Evolutionary conservation across 176 grass and related monocot genomes (phyloP).

Genomic region (Oryza punctata): DNA sequence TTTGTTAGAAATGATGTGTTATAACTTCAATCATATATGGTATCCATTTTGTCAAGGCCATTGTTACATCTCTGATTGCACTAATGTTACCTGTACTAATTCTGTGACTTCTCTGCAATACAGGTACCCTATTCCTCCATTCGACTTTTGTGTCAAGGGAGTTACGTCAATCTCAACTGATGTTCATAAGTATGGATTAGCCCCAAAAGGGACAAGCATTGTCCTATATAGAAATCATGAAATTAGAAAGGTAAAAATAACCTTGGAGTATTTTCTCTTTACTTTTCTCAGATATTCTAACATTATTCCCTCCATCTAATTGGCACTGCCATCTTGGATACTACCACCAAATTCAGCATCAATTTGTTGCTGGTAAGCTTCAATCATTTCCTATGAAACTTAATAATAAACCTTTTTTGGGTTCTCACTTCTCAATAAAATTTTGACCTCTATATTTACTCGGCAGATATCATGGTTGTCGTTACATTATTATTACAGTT

Average conservation of each 20-base stretch:
- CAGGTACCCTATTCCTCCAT: conserved; percentile 88
- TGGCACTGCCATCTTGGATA: conserved; percentile 42
- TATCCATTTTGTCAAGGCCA: not conserved
- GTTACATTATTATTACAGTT: not conserved
- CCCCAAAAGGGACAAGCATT: conserved; percentile 90
- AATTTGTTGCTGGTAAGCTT: conserved; percentile 96
- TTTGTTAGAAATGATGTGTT: not conserved
- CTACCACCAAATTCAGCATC: conserved; percentile 62
- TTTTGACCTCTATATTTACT: conserved; percentile 3
- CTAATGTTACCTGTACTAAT: conserved; percentile 23
- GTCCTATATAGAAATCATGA: conserved; percentile 97
- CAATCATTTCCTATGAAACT: conserved; percentile 23
- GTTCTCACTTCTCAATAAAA: not conserved
- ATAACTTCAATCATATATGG: not conserved
- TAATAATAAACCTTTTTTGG: not conserved
- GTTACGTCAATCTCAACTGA: conserved; percentile 95
- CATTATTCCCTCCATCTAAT: conserved; percentile 25
- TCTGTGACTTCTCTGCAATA: conserved; percentile 40
- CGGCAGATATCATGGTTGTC: not conserved
- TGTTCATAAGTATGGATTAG: conserved; percentile 99
- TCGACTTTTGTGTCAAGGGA: conserved; percentile 97
- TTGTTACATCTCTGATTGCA: conserved; percentile 1
- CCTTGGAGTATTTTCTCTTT: conserved; percentile 19
- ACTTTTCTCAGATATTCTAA: conserved; percentile 28
- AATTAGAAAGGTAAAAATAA: conserved; percentile 81